A percentile compares a stretch with the other conserved stretches of the same genome.
Conservation (phyloP, 495 filamentous ascomycete genomes). For the Cenococcum geophilum region DNA sequence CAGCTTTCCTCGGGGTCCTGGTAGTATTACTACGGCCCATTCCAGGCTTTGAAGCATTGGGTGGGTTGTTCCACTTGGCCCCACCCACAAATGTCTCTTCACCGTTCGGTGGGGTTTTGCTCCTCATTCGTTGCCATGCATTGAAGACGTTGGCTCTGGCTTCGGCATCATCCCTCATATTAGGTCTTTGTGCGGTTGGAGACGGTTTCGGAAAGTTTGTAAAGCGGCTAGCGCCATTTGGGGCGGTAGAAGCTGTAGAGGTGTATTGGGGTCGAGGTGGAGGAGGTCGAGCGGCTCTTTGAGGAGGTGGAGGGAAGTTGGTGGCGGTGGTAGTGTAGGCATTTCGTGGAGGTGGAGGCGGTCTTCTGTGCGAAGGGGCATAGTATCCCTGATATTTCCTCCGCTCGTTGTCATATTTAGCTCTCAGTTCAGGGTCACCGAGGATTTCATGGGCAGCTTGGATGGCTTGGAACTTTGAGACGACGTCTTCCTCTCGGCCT, state of each 20-base stretch:
- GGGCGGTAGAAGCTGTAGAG: constrained; percentile 33
- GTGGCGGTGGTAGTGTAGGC: constrained; percentile 38
- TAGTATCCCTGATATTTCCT: constrained; percentile 15
- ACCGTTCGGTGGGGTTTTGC: constrained; percentile 23
- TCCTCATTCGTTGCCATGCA: constrained; percentile 65
- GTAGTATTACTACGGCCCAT: constrained; percentile 43
- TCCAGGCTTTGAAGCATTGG: constrained; percentile 35
- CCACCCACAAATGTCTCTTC: constrained; percentile 6
- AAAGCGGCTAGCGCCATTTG: constrained; percentile 35
- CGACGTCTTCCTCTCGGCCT: constrained; percentile 70
- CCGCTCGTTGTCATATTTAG: constrained; percentile 74
- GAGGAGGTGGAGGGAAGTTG: constrained; percentile 43
- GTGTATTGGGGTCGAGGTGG: constrained; percentile 5
- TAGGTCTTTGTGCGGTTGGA: constrained; percentile 28
- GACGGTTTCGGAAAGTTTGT: constrained; percentile 35
- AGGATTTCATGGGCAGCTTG: constrained; percentile 82
- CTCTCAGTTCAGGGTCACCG: constrained; percentile 55
- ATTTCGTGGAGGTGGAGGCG: constrained; percentile 40
- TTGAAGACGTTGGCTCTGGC: constrained; percentile 53
- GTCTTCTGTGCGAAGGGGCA: constrained; percentile 12
- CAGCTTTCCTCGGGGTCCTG: constrained; percentile 38
- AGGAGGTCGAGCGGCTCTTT: constrained; percentile 8
- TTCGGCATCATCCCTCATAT: constrained; percentile 48
- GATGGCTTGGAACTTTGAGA: constrained; percentile 75
- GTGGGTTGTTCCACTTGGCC: constrained; percentile 20